phyloP scores from a whole-genome alignment of 352 stramenopile species.

The Detonula confervacea region DNA sequence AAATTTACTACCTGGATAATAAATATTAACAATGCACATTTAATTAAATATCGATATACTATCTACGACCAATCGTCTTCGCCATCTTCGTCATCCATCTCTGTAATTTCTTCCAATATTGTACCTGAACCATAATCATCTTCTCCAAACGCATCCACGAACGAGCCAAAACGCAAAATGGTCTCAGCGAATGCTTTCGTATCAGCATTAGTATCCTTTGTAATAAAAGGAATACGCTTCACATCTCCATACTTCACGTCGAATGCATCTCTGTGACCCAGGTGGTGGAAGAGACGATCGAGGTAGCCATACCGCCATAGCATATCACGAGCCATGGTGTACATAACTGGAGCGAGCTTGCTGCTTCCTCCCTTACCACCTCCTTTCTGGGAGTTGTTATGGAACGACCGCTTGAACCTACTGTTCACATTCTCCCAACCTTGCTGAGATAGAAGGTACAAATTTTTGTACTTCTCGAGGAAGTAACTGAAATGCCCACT shows the following conservation, averaged over 20 bases:
- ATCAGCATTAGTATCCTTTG: too few species aligned
- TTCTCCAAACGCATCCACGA: too few species aligned
- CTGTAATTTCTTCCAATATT: too few species aligned
- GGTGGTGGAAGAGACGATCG: slow-evolving; percentile 6
- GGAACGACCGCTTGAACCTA: slow-evolving; percentile 16
- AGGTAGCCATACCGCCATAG: neutral
- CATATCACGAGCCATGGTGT: neutral
- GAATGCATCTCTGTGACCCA: neutral
- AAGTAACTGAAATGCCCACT: slow-evolving; percentile 40
- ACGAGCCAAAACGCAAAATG: too few species aligned
- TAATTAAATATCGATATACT: neutral
- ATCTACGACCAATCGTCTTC: too few species aligned
- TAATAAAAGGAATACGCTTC: too few species aligned
- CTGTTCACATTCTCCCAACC: slow-evolving; percentile 46
- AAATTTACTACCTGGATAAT: neutral
- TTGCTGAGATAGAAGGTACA: slow-evolving; percentile 45
- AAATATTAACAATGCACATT: neutral
- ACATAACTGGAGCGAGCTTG: neutral
- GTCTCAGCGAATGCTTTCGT: too few species aligned
- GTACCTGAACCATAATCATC: too few species aligned
- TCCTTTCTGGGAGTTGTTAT: slow-evolving; percentile 4
- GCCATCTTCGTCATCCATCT: too few species aligned
- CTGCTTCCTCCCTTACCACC: neutral
- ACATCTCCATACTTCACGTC: too few species aligned
- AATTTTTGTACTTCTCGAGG: slow-evolving; percentile 18